Conservation (phyloP, 495 filamentous ascomycete genomes). For the Aspergillus biplanus region DNA sequence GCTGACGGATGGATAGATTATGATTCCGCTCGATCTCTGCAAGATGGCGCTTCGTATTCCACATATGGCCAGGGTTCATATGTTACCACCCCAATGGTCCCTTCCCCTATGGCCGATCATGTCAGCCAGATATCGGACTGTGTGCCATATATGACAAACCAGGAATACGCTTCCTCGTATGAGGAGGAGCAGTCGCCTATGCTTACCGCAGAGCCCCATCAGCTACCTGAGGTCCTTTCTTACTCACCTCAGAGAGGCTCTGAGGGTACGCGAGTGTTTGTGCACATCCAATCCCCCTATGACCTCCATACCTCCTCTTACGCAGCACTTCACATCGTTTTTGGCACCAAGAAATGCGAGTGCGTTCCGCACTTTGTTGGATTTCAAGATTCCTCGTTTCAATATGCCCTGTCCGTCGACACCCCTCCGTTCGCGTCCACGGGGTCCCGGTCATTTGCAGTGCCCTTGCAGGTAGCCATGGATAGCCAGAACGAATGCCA, state of each 20-base stretch:
- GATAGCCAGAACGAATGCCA: slow-evolving; percentile 66
- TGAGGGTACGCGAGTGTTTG: slow-evolving; percentile 67
- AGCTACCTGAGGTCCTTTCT: slow-evolving; percentile 62
- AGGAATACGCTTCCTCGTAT: slow-evolving; percentile 49
- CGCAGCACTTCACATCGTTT: slow-evolving; percentile 67
- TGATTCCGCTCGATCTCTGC: slow-evolving; percentile 47
- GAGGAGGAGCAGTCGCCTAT: slow-evolving; percentile 49
- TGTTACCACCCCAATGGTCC: slow-evolving; percentile 48
- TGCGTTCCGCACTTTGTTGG: slow-evolving; percentile 65
- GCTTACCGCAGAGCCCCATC: slow-evolving; percentile 34
- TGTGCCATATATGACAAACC: slow-evolving; percentile 47
- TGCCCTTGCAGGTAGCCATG: slow-evolving; percentile 74
- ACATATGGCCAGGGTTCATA: slow-evolving; percentile 48
- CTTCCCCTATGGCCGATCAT: slow-evolving; percentile 51
- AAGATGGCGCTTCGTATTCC: slow-evolving; percentile 50
- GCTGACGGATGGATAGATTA: slow-evolving; percentile 38
- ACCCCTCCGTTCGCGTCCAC: slow-evolving; percentile 73
- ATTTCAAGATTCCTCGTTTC: slow-evolving; percentile 58
- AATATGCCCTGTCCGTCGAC: slow-evolving; percentile 73
- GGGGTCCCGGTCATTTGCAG: slow-evolving; percentile 63
- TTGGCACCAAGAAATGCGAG: slow-evolving; percentile 70
- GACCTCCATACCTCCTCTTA: slow-evolving; percentile 64
- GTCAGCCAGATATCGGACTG: slow-evolving; percentile 49
- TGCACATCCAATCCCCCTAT: slow-evolving; percentile 74
- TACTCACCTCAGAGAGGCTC: slow-evolving; percentile 69